Evolutionary conservation across 495 filamentous ascomycete species (phyloP), one percentile per base, ranked within the genome.

Genomic region (Evansstolkia leycettana): DNA sequence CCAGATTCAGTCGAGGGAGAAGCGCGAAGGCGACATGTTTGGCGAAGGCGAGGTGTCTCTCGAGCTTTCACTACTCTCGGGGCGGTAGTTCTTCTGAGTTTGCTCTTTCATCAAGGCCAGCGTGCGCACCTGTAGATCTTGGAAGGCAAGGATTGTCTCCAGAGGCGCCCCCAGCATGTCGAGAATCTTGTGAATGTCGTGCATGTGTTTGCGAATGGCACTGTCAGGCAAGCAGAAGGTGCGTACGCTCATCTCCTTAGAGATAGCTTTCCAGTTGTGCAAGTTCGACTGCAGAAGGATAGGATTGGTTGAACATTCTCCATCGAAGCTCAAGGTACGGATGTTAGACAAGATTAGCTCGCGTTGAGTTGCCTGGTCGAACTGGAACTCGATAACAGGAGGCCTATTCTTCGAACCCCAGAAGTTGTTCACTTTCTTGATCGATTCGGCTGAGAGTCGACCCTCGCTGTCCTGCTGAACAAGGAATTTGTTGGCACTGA

Each of bases 191-290:
- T 64, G 57, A 32, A 62, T 62, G 29, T 75, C 72, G 20, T 60
- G 56, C 33, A 75, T 42, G 33, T 73, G 65, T 45, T 75, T 74
- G 28, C 63, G 59, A 35, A 78, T 60, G 10, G 61, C 60, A 25
- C 54, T 62, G 42, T 78, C 72, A 0, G 69, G 62, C 17, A 62
- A 45, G 49, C 72, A 76, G 43, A 73, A 72, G 2, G 69, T 75
- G 25, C 72, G 66, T 25, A 72, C 45, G 28, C 57, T 56, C 67
- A 76, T 68, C 17, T 70, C 64, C 25, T 56, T 64, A 23, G 60
- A 57, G 18, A 72, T 48, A 0, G 42, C 45, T 33, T 65, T 69
- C 74, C 73, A 78, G 36, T 58, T 65, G 16, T 58, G 52, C 30
- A 78, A 52, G 34, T 65, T 73, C 1, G 57, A 47, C 33, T 62